Base-by-base conservation (phyloP, 306 rosid species). In the Senna siamea region DNA sequence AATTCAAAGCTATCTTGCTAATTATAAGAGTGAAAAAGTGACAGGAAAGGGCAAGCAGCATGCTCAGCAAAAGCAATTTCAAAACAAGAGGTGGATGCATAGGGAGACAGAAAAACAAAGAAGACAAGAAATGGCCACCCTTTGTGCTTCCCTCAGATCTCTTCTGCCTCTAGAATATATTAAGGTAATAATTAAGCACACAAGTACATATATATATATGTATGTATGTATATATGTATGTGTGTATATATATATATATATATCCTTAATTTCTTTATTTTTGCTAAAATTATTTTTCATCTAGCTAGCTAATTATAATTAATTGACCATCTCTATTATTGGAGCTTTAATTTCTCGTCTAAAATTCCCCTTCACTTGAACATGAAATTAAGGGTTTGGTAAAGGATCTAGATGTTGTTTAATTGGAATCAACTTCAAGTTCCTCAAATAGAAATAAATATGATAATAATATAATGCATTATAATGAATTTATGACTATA, bases 111-210 rank as follows among this genome's bases (percentile, higher is more conserved):
- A 90, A 76, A 88, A 78, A 65, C 85, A 81, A 74, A 88, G 96
- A 74, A 85, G 93, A 81, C 84, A 86, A 83, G 96, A 88, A 79
- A 90, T 90, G 96, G 75, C 80, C 23, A 78, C 58, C 18, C 86
- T 78, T 15, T 84, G 79, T 66, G 66, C 83, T 22, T 59, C 84
- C 11, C 90, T 88, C 59, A 83, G 96, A 88, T 85, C 93, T 0
- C 70, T 71, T 48, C 83, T 85, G 0, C 89, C 89, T 46, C 32
- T 77, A 23, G 87, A 85, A 34, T 74, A 82, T 63, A 70, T 85
- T 37, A 85, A 77, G 85, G 89, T 85, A 67, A 54, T 41, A 5
- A 52, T 10, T 14, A 17, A 6, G 10, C 3, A 30, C n/a, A n/a
- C n/a, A n/a, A n/a, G n/a, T n/a, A n/a, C n/a, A n/a, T n/a, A n/a